Conservation (phyloP, 805 yeast species). For the Candida ovalis region DNA sequence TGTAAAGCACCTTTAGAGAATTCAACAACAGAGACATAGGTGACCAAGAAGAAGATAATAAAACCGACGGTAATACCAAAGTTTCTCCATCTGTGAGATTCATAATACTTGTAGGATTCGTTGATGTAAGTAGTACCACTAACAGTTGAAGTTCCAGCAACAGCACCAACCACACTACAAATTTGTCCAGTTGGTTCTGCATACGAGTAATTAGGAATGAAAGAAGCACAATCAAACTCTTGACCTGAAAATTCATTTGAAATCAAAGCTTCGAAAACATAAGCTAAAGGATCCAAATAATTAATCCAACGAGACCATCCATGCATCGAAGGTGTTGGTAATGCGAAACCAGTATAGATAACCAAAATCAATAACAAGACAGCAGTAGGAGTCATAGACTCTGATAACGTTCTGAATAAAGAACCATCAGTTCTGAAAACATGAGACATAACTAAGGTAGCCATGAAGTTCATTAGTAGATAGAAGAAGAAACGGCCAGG, state of each 20-base stretch:
- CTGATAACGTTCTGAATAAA: constrained; percentile 39
- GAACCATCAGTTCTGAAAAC: constrained; percentile 51
- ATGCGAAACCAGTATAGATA: constrained; percentile 52
- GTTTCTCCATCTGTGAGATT: constrained; percentile 73
- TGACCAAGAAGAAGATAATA: constrained; percentile 47
- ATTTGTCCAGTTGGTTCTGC: constrained; percentile 20
- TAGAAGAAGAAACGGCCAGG: constrained; percentile 54
- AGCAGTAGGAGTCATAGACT: constrained; percentile 56
- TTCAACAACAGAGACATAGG: constrained; percentile 55
- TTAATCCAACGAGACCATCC: constrained; percentile 66
- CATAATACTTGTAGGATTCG: constrained; percentile 46
- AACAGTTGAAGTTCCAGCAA: constrained; percentile 49
- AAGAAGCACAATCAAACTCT: constrained; percentile 41
- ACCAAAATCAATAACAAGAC: constrained; percentile 43
- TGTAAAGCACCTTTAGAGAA: constrained; percentile 58
- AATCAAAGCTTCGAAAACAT: constrained; percentile 55
- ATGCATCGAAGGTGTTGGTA: constrained; percentile 50
- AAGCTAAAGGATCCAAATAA: constrained; percentile 53
- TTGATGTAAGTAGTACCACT: constrained; percentile 56
- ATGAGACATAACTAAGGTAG: constrained; percentile 51
- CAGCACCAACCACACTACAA: constrained; percentile 49
- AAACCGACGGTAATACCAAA: constrained; percentile 64
- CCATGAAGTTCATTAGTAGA: constrained; percentile 36
- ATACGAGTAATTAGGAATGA: constrained; percentile 40
- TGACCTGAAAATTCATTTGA: constrained; percentile 52